These are phyloP conservation scores for Pichia cephalocereana DNA, from an alignment of 805 yeast species.

Conservation along the genomic window DNA sequence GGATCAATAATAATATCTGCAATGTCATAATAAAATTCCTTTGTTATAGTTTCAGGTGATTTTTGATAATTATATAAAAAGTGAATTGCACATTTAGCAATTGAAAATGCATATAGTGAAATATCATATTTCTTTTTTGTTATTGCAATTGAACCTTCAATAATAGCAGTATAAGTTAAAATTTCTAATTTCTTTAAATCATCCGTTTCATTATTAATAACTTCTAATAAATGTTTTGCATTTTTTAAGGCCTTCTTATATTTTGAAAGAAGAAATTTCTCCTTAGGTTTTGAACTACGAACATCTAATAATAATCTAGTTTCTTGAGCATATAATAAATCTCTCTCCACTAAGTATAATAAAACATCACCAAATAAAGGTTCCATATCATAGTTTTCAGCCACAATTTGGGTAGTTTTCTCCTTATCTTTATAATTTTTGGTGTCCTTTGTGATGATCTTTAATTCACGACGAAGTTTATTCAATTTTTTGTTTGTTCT, in stretches of 20 bases:
- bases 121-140: slow-evolving; percentile 45
- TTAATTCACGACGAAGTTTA: slow-evolving; percentile 55
- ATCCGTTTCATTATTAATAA: slow-evolving; percentile 33
- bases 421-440: slow-evolving; percentile 46
- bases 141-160: slow-evolving; percentile 34
- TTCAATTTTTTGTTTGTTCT: slow-evolving; percentile 51
- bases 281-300: slow-evolving; percentile 35
- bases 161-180: slow-evolving; percentile 27
- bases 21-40: slow-evolving; percentile 43
- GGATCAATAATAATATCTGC: slow-evolving; percentile 58
- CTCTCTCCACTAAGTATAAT: slow-evolving; percentile 70
- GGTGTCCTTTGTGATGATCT: slow-evolving; percentile 58
- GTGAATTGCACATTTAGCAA: slow-evolving; percentile 55
- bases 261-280: slow-evolving; percentile 53
- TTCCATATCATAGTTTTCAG: slow-evolving; percentile 43
- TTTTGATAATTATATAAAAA: slow-evolving; percentile 32
- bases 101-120: slow-evolving; percentile 44
- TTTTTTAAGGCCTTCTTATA: slow-evolving; percentile 52
- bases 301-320: slow-evolving; percentile 46
- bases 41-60: slow-evolving; percentile 16
- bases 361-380: slow-evolving; percentile 46
- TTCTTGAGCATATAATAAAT: slow-evolving; percentile 60
- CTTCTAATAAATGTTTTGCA: slow-evolving; percentile 33
- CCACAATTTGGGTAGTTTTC: slow-evolving; percentile 35
- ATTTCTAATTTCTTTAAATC: slow-evolving; percentile 25